A percentile compares a stretch with the other conserved stretches of the same genome.
Evolutionary conservation across 495 filamentous ascomycete genomes (phyloP).

Genomic region (Monascus purpureus): DNA sequence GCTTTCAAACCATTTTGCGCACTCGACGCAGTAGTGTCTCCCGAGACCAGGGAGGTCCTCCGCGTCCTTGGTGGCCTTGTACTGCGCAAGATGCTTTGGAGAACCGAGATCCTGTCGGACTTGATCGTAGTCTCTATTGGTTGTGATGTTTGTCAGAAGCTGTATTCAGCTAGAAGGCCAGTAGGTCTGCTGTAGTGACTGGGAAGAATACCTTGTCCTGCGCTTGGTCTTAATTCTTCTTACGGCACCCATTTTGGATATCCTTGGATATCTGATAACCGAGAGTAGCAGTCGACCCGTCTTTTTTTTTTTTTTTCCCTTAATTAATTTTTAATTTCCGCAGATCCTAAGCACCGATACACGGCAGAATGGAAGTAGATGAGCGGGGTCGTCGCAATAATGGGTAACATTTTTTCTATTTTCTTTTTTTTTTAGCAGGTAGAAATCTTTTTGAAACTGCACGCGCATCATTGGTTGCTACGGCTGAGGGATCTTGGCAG

Average conservation of each 20-base stretch:
- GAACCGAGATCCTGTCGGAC: constrained; percentile 64
- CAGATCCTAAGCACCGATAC: constrained; percentile 33
- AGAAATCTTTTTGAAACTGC: constrained; percentile 15
- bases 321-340: too few relatives aligned
- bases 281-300: too few relatives aligned
- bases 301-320: too few relatives aligned
- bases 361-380: constrained; percentile 23
- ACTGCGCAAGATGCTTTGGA: constrained; percentile 61
- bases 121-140: constrained; percentile 70
- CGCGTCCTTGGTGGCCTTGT: constrained; percentile 60
- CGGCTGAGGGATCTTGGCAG: constrained; percentile 23
- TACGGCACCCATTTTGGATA: constrained; percentile 37
- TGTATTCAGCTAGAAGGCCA: too few relatives aligned
- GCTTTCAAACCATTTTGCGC: constrained; percentile 89
- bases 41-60: constrained; percentile 84
- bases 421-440: constrained; percentile 20
- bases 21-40: constrained; percentile 78
- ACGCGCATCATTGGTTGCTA: constrained; percentile 17
- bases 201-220: constrained; percentile 36
- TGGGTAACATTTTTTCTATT: constrained; percentile 15
- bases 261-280: too few relatives aligned
- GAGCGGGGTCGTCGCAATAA: constrained; percentile 14
- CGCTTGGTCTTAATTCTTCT: constrained; percentile 46
- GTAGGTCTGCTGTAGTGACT: too few relatives aligned
- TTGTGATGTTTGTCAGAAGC: too few relatives aligned